Conservation (phyloP, 83 land plant genomes). For the Thuja plicata region DNA sequence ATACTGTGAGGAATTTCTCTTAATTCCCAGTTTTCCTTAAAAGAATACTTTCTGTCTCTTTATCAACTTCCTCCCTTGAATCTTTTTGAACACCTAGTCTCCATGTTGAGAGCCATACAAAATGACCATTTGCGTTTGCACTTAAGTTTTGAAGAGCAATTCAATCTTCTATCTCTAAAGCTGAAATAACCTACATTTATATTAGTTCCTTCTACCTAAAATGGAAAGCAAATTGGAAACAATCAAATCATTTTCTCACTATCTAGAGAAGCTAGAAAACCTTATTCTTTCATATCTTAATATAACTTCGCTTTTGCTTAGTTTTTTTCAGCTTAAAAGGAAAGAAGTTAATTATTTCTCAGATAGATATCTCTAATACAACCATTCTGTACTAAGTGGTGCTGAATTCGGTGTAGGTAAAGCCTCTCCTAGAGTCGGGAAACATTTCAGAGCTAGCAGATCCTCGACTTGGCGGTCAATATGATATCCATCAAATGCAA, state of each 20-base stretch:
- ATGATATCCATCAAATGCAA: conserved; percentile 63
- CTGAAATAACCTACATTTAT: not conserved
- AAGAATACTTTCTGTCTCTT: not conserved
- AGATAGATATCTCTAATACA: not conserved
- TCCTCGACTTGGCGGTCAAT: conserved; percentile 54
- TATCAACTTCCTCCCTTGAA: not conserved
- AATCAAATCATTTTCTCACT: not conserved
- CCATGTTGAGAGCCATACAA: not conserved
- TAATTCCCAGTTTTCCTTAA: not conserved
- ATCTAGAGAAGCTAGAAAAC: not conserved
- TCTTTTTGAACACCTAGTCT: not conserved
- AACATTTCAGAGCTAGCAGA: conserved; percentile 56
- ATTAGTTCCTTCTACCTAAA: not conserved
- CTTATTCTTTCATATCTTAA: not conserved
- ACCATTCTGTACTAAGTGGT: not conserved
- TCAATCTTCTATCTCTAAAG: not conserved
- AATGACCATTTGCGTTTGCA: not conserved
- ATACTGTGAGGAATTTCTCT: not conserved
- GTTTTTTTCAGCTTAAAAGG: not conserved
- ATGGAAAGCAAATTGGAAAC: not conserved
- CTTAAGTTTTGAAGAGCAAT: not conserved
- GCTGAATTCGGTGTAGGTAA: conserved; percentile 53
- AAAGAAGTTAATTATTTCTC: not conserved
- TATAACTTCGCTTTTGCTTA: not conserved
- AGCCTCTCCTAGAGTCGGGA: conserved; percentile 64